Evolutionary conservation across 139 green algal species (phyloP).

Genomic region (Chlorella sp.): DNA sequence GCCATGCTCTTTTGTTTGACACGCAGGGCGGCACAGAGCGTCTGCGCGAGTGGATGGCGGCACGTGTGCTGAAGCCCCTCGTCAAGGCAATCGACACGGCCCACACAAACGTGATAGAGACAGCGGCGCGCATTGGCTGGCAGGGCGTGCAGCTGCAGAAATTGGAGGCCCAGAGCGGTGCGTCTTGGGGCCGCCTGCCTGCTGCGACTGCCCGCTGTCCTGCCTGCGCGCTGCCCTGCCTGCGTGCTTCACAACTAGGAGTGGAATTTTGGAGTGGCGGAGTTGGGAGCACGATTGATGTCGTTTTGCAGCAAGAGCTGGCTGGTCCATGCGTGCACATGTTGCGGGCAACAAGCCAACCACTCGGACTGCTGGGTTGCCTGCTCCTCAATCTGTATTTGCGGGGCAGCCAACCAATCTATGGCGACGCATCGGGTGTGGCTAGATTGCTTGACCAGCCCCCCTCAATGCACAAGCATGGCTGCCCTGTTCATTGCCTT

Average conservation of each 20-base stretch:
- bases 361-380: neutral
- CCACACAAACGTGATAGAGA: conserved; percentile 49
- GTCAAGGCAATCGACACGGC: conserved; percentile 45
- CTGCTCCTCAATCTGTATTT: neutral
- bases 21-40: conserved; percentile 66
- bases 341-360: neutral
- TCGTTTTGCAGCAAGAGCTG: too few species aligned
- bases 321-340: too few species aligned
- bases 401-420: neutral
- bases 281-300: too few species aligned
- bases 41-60: conserved; percentile 75
- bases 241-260: too few species aligned
- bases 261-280: too few species aligned
- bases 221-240: too few species aligned
- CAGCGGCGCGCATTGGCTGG: conserved; percentile 43
- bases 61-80: conserved; percentile 69
- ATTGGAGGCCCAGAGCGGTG: conserved; percentile 25
- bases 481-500: neutral
- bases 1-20: neutral
- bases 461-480: neutral
- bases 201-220: neutral
- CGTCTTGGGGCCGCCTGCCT: neutral
- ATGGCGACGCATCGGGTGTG: too few species aligned
- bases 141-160: conserved; percentile 46
- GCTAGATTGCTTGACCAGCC: too few species aligned